These are phyloP conservation scores for Galerina sulciceps DNA, from an alignment of 768 basidiomycete genomes.

Conservation along the genomic window DNA sequence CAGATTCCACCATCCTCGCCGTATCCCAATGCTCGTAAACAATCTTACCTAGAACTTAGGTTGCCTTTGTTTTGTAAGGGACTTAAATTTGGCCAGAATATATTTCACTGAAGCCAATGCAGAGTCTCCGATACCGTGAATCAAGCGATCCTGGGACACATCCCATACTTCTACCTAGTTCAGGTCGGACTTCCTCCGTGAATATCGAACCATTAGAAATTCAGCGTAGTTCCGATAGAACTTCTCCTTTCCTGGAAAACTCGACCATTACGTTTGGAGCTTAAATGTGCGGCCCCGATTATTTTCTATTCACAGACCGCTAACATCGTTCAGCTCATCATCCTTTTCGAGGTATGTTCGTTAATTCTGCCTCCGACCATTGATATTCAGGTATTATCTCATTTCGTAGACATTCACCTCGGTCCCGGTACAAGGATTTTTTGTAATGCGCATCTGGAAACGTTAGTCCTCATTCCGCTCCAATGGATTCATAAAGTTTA, in stretches of 20 bases:
- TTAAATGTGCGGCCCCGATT: not conserved
- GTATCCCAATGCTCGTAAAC: too few species aligned
- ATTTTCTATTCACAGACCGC: not conserved
- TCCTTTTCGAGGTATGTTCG: not conserved
- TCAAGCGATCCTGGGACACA: not conserved
- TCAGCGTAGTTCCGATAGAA: not conserved
- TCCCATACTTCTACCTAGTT: not conserved
- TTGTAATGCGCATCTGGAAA: not conserved
- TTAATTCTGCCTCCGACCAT: too few species aligned
- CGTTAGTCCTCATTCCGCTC: not conserved
- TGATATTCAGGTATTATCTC: too few species aligned
- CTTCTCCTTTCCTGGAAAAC: not conserved
- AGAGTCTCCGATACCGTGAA: not conserved
- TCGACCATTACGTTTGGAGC: not conserved
- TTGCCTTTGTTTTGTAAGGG: not conserved
- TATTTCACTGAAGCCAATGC: not conserved
- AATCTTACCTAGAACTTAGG: too few species aligned
- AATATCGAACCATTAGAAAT: too few species aligned
- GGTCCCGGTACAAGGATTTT: not conserved
- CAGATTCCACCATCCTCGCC: not conserved
- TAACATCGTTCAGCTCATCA: not conserved
- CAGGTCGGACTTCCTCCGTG: not conserved
- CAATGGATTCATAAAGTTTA: too few species aligned
- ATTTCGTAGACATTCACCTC: not conserved
- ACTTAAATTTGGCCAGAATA: too few species aligned